Evolutionary conservation across 257 asterid species (phyloP).

Genomic region (Petrea volubilis): DNA sequence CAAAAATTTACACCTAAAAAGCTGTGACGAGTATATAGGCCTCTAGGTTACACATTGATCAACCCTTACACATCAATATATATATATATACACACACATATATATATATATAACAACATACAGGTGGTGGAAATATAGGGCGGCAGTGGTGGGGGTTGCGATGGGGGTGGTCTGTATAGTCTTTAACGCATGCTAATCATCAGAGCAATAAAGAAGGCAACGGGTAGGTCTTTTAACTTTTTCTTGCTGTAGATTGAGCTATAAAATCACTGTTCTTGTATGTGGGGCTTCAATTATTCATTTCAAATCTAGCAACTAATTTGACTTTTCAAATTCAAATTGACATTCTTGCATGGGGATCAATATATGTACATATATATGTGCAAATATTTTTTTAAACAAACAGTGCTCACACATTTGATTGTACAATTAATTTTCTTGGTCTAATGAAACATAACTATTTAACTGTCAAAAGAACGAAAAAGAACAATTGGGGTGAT

Average conservation of each 20-base stretch:
- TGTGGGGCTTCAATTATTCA: constrained; percentile 6
- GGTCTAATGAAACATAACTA: too few relatives aligned
- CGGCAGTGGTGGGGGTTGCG: not conserved
- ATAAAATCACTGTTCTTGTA: constrained; percentile 12
- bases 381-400: too few relatives aligned
- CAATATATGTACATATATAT: too few relatives aligned
- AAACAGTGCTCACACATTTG: too few relatives aligned
- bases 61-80: not conserved
- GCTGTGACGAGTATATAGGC: not conserved
- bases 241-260: not conserved
- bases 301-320: not conserved
- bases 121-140: not conserved
- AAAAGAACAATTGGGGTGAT: too few relatives aligned
- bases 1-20: constrained; percentile 20
- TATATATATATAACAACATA: too few relatives aligned
- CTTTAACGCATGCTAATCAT: constrained; percentile 27
- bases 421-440: too few relatives aligned
- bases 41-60: not conserved
- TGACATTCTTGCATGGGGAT: too few relatives aligned
- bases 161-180: not conserved
- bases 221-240: constrained; percentile 9
- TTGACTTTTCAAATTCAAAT: too few relatives aligned
- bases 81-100: not conserved
- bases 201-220: constrained; percentile 12
- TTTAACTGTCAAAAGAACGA: too few relatives aligned